Conservation (phyloP, 1,139 yeast genomes). For the Nakaseomyces uthaithaninus region DNA sequence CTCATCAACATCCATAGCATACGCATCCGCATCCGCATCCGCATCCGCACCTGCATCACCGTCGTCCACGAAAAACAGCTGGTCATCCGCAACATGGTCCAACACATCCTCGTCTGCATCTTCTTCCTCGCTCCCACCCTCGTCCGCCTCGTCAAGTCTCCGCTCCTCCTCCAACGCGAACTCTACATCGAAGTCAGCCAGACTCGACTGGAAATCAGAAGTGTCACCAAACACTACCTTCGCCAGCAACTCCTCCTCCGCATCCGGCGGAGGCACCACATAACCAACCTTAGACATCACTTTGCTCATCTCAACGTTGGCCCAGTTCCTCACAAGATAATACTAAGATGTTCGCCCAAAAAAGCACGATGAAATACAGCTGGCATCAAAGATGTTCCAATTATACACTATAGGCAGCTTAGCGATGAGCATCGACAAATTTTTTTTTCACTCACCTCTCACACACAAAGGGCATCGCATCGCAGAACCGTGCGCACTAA, state of each 20-base stretch:
- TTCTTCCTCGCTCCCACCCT: constrained; percentile 31
- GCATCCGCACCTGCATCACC: constrained; percentile 32
- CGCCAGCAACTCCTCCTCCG: constrained; percentile 71
- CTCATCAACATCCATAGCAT: constrained; percentile 19
- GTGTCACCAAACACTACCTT: constrained; percentile 85
- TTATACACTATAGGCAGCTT: background rate
- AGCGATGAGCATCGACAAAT: constrained; percentile 5
- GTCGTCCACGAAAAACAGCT: constrained; percentile 58
- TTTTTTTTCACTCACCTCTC: constrained; percentile 1
- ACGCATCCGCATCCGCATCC: constrained; percentile 36
- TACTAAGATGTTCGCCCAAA: too few species aligned
- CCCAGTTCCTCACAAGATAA: too few species aligned
- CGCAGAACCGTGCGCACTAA: too few species aligned
- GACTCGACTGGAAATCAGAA: constrained; percentile 64
- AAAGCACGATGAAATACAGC: too few species aligned
- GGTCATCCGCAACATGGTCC: constrained; percentile 44
- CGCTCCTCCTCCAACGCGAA: constrained; percentile 43
- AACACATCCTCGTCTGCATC: constrained; percentile 32
- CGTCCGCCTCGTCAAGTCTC: constrained; percentile 33
- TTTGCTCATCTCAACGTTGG: too few species aligned
- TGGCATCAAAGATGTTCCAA: background rate
- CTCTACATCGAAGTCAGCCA: constrained; percentile 49
- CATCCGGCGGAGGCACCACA: constrained; percentile 58
- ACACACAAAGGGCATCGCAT: too few species aligned
- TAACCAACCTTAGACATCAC: constrained; percentile 13